These are phyloP conservation scores for Blepharisma stoltei DNA, from an alignment of 73 alveolate species.

Conservation along the genomic window DNA sequence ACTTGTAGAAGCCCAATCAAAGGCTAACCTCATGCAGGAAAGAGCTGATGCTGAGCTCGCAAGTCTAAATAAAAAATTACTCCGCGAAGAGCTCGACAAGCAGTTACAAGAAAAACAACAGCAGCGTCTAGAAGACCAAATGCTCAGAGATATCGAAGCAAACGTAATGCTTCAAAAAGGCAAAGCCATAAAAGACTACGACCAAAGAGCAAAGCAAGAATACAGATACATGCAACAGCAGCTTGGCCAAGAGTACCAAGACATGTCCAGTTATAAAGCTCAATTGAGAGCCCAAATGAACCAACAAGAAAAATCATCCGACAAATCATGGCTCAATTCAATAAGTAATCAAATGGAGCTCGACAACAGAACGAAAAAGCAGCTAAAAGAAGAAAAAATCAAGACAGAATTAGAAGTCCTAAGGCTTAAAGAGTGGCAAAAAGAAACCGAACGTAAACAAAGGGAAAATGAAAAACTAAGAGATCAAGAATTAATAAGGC, in stretches of 20 bases:
- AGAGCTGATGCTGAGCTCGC: too few relatives aligned
- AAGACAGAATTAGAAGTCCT: not conserved
- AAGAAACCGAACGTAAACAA: not conserved
- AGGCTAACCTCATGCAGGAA: too few relatives aligned
- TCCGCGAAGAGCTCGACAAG: constrained; percentile 1
- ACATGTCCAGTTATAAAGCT: not conserved
- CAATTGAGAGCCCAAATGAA: not conserved
- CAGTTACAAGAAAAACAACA: constrained; percentile 20
- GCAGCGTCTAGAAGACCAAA: not conserved
- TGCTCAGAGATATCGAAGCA: not conserved
- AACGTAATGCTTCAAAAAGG: not conserved
- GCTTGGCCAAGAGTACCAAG: not conserved
- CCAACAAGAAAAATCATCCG: not conserved
- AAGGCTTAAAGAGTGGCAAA: not conserved
- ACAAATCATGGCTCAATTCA: not conserved
- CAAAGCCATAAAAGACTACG: not conserved
- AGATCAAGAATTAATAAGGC: constrained; percentile 5
- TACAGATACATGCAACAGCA: not conserved
- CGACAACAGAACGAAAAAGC: not conserved
- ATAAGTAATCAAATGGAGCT: not conserved
- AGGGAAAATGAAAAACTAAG: not conserved
- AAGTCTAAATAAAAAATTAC: too few relatives aligned
- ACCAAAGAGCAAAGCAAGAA: constrained; percentile 5
- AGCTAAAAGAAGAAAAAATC: not conserved
- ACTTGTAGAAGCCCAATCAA: too few relatives aligned